Evolutionary conservation across 179 eudicot species (phyloP), one percentile per base, ranked within the genome.

Genomic region (Vitellaria paradoxa): DNA sequence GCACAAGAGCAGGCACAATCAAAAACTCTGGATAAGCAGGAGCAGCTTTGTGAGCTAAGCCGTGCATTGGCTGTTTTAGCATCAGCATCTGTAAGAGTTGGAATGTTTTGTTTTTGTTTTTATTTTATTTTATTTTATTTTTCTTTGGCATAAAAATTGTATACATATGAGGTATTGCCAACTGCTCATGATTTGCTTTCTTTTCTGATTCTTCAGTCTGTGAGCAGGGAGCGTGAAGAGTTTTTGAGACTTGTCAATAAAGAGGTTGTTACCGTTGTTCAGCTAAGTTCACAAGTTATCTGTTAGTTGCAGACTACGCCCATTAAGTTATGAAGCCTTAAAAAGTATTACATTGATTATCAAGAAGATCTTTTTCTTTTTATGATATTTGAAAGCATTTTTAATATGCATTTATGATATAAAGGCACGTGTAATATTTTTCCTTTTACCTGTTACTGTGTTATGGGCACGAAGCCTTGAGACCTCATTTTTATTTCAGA

Each of bases 191-290:
- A 74, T 42, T 77, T 53, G 76, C 45, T 72, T 81, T 74, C 68
- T 49, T 55, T 77, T 9, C 24, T 63, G 23, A 21, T 68, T 65
- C 55, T 50, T 30, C 85, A 93, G 97, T 93, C 97, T 8, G 97
- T 93, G 76, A 93, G 87, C 90, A 87, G 85, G 87, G 97, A 93
- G 84, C 96, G 97, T 37, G 94, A 91, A 78, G 96, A 93, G 76
- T 93, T 93, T 77, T 72, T 93, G 84, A 91, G 92, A 80, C 92
- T 93, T 74, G 96, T 93, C 45, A 90, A 91, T 63, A 91, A 87
- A 76, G 97, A 93, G 97, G 96, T 15, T 64, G 3, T 3, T n/a
- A 46, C 59, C 45, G 37, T 53, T 49, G 8, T 56, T 52, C 3
- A n/a, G n/a, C n/a, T n/a, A n/a, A n/a, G n/a, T n/a, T n/a, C n/a